Base-by-base conservation (phyloP, 768 basidiomycete species). In the Boletales sp. region DNA sequence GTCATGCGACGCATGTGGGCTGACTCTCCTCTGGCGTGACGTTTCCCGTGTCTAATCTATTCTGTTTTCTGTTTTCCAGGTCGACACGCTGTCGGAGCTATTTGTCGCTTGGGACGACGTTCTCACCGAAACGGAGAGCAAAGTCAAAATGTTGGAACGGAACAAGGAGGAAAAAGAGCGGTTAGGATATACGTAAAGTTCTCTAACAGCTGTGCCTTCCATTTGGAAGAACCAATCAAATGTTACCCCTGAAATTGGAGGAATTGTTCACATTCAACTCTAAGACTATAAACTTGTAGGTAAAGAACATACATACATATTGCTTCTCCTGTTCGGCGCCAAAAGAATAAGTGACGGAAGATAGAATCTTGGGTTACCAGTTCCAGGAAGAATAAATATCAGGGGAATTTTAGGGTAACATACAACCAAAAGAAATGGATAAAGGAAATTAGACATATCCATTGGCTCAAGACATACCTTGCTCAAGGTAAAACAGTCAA, bases 61-160 rank as follows among this genome's bases (percentile, higher is more conserved):
- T 8, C 27, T 30, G 40, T 49, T 34, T 34, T 8, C 27, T 30
- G 40, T 49, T 34, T 46, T 21, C 11, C 39, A 91, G 90, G 83
- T 90, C 9, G 90, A 90, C 59, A 79, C 82, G 2, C 73, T 92
- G 1, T 92, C 90, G 12, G 89, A 91, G 55, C 71, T 92, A 18
- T 92, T 93, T 52, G 85, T 93, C 8, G 80, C 79, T 13, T 93
- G 90, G 90, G 88, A 92, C 55, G 87, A 91, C 50, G 76, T 83
- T 1, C 66, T 91, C 10, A 74, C 76, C n/a, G 81, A 80, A 40
- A 77, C 82, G 5, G 89, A 91, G 61, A 77, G 78, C 47, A 79
- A 78, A 45, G 66, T 83, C 7, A 68, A 68, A 24, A 73, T 68
- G 34, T 59, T 88, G 47, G 87, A 90, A 61, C 77, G 77, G 48